Conservation (phyloP, 768 basidiomycete genomes). For the Podaxis pistillaris region DNA sequence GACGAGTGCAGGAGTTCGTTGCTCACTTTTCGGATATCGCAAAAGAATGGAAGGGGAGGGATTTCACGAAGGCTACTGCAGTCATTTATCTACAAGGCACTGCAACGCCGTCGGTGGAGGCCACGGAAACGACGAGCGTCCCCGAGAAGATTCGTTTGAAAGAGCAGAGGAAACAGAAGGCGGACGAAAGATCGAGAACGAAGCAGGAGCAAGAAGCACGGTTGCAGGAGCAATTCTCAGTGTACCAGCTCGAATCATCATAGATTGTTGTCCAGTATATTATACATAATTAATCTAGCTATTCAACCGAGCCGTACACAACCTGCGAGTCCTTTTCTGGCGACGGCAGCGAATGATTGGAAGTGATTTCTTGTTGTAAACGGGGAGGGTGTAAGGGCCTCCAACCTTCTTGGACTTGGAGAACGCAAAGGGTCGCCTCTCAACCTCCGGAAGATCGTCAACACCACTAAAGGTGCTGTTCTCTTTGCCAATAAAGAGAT, state of each 20-base stretch:
- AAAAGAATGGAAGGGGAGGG: constrained; percentile 50
- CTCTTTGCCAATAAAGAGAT: constrained; percentile 18
- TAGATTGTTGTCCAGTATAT: not conserved
- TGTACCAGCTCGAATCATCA: not conserved
- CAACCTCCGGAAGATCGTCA: constrained; percentile 1
- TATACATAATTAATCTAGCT: not conserved
- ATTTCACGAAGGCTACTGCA: constrained; percentile 34
- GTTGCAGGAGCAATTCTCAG: not conserved
- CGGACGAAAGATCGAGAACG: constrained; percentile 19
- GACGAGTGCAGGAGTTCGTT: constrained; percentile 42
- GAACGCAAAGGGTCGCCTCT: not conserved
- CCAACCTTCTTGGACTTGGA: not conserved
- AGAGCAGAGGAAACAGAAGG: constrained; percentile 15
- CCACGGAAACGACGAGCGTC: constrained; percentile 8
- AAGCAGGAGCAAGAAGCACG: constrained; percentile 8
- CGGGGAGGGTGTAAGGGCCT: constrained; percentile 13
- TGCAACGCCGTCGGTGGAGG: constrained; percentile 10
- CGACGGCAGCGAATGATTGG: not conserved
- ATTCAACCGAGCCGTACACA: not conserved
- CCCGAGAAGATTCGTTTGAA: constrained; percentile 16
- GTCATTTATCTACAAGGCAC: constrained; percentile 45
- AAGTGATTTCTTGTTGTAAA: not conserved
- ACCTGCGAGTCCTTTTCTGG: not conserved
- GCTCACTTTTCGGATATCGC: constrained; percentile 45
- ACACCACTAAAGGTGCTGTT: not conserved